Percentiles rank a stretch among this genome's conserved stretches.
Conservation (phyloP, 805 yeast genomes). For the Spathaspora hagerdaliae region DNA sequence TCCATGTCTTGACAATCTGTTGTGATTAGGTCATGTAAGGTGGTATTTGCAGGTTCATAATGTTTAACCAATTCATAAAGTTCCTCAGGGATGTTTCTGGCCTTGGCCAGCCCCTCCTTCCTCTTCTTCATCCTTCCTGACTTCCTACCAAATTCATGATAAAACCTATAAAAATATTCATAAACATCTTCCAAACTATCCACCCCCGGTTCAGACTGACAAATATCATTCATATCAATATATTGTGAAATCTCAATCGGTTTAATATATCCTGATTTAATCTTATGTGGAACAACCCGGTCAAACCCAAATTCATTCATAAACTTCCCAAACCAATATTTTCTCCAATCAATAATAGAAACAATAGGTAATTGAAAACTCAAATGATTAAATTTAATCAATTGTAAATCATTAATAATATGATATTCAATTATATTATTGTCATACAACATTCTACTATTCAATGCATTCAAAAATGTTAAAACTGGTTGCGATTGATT, state of each 20-base stretch:
- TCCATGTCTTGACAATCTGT: not conserved
- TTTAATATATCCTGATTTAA: conserved; percentile 4
- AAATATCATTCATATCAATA: not conserved
- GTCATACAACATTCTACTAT: not conserved
- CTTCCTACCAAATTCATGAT: conserved; percentile 5
- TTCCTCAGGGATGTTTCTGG: not conserved
- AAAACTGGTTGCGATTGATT: not conserved
- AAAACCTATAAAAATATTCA: conserved; percentile 3
- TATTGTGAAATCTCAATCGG: not conserved
- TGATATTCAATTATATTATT: not conserved
- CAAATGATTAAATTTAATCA: conserved; percentile 5
- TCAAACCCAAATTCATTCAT: not conserved
- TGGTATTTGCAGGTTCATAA: not conserved
- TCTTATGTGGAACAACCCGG: not conserved
- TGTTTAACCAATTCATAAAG: not conserved
- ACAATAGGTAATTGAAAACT: conserved; percentile 7
- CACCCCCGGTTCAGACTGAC: not conserved
- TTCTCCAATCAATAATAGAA: conserved; percentile 15
- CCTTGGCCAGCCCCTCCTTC: too few relatives aligned
- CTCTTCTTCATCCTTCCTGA: too few relatives aligned
- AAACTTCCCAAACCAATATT: conserved; percentile 15
- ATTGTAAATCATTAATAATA: conserved; percentile 1
- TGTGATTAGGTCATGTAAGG: not conserved
- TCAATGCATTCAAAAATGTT: not conserved
- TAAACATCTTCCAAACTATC: not conserved